These are phyloP conservation scores for Colletotrichum australisinense DNA, from an alignment of 2,329 filamentous ascomycete species.

Conservation along the genomic window DNA sequence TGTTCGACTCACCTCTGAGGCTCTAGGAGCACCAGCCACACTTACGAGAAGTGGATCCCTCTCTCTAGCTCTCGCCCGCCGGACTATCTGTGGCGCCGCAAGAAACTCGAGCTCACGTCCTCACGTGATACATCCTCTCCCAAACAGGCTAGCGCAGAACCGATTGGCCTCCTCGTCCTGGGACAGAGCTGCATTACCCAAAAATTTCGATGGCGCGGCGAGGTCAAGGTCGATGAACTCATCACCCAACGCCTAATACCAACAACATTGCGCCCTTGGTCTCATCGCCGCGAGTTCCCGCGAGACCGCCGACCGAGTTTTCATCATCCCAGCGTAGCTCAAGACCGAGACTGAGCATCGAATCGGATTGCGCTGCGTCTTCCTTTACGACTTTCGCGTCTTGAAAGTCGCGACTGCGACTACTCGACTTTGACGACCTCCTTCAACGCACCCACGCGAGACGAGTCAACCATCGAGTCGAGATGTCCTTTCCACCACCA, in stretches of 20 bases:
- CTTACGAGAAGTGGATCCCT: neutral
- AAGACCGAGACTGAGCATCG: conserved; percentile 13
- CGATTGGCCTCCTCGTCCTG: neutral
- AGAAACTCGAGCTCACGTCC: conserved; percentile 2
- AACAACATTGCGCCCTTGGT: conserved; percentile 29
- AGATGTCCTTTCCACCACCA: conserved; percentile 67
- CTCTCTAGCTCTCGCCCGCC: neutral
- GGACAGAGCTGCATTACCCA: conserved; percentile 29
- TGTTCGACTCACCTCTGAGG: neutral
- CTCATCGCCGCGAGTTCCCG: conserved; percentile 38
- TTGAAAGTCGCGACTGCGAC: conserved; percentile 36
- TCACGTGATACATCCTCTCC: conserved; percentile 1
- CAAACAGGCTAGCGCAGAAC: conserved; percentile 11
- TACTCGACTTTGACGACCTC: conserved; percentile 30
- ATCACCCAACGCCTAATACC: conserved; percentile 27
- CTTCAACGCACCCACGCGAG: conserved; percentile 14
- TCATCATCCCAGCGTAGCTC: conserved; percentile 10
- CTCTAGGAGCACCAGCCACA: neutral
- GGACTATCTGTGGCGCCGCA: conserved; percentile 11
- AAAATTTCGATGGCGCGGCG: conserved; percentile 35
- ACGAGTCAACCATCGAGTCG: conserved; percentile 36
- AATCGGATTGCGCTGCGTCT: conserved; percentile 31
- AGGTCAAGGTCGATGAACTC: conserved; percentile 28
- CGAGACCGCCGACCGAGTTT: conserved; percentile 32
- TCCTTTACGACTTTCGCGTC: conserved; percentile 29